Evolutionary conservation across 2,329 filamentous ascomycete genomes (phyloP), one percentile per base, ranked within the genome.

Genomic region (Colletotrichum cordylinicola): DNA sequence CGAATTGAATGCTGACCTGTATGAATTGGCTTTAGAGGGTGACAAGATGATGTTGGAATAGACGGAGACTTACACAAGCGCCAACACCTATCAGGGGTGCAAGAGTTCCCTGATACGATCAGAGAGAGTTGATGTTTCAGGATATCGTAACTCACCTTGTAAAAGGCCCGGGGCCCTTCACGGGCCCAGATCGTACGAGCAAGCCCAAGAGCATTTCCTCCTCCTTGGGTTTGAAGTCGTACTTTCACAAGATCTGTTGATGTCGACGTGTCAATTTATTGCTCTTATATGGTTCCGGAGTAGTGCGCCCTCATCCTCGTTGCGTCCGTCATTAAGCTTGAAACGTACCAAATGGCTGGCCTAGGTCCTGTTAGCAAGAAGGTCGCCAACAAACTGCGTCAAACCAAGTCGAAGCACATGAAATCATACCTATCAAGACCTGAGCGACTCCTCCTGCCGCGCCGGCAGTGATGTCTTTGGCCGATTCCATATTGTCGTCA

Each of bases 1-100:
- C 58, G 18, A 61, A 61, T 61, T 61, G 58, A 61, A 61, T 61
- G 18, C 58, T 61, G 10, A 61, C 58, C 58, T 61, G 16, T 7
- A 61, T 4, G 58, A 13, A 18, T 2, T 61, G 8, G 2, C 10
- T 12, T 61, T 35, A n/a, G 29, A 29, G 58, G 15, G 43, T n/a
- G 21, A 52, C 12, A 52, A 52, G 16, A 7, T 21, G 15, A 16
- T 6, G 8, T 6, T 61, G 27, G 56, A 27, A 60, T 16, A 18
- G 7, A 15, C 16, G 18, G 13, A n/a, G 29, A 61, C 56, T 61
- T 61, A 61, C 58, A 18, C 58, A 61, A n/a, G 58, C 58, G 1
- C 58, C 58, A 2, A 61, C 58, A 2, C 58, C 29, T n/a, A 61
- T n/a, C 29, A 61, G 3, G n/a, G 58, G 58, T n/a, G 58, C 58